Conservation (phyloP, 257 asterid species). For the Marsdenia floribunda region DNA sequence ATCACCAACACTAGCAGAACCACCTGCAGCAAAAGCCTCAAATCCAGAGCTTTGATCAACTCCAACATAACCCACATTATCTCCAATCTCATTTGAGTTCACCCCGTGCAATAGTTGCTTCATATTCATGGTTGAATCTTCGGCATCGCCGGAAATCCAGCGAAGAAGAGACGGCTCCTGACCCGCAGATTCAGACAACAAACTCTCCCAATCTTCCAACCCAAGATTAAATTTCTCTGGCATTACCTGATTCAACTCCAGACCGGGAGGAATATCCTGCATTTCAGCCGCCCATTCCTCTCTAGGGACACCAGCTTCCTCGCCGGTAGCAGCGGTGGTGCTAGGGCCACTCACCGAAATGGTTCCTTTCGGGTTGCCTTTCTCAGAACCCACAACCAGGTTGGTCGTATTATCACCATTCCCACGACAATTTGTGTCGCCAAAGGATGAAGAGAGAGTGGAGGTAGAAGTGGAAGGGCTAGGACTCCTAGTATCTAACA, state of each 20-base stretch:
- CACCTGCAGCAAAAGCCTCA: constrained; percentile 17
- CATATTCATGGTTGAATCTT: constrained; percentile 25
- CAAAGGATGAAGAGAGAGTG: constrained; percentile 40
- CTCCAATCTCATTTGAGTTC: constrained; percentile 16
- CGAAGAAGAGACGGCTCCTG: constrained; percentile 33
- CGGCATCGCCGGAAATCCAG: constrained; percentile 36
- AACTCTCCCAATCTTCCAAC: constrained; percentile 40
- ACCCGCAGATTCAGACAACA: constrained; percentile 35
- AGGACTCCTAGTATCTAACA: constrained; percentile 51
- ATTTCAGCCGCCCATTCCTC: constrained; percentile 27
- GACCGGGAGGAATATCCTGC: constrained; percentile 22
- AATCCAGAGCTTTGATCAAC: constrained; percentile 18
- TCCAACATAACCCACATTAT: constrained; percentile 23
- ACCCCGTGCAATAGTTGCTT: constrained; percentile 26
- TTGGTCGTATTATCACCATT: constrained; percentile 11
- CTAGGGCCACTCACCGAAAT: constrained; percentile 8
- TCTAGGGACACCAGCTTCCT: constrained; percentile 17
- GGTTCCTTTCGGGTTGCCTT: constrained; percentile 12
- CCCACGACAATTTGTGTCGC: constrained; percentile 22
- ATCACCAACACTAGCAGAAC: constrained; percentile 15
- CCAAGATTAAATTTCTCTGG: constrained; percentile 37
- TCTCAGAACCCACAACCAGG: constrained; percentile 16
- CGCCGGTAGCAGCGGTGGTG: constrained; percentile 11
- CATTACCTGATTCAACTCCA: constrained; percentile 23
- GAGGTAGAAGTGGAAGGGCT: constrained; percentile 57